These are phyloP conservation scores for Alternaria alternata DNA, from an alignment of 2,329 filamentous ascomycete species.

Conservation along the genomic window DNA sequence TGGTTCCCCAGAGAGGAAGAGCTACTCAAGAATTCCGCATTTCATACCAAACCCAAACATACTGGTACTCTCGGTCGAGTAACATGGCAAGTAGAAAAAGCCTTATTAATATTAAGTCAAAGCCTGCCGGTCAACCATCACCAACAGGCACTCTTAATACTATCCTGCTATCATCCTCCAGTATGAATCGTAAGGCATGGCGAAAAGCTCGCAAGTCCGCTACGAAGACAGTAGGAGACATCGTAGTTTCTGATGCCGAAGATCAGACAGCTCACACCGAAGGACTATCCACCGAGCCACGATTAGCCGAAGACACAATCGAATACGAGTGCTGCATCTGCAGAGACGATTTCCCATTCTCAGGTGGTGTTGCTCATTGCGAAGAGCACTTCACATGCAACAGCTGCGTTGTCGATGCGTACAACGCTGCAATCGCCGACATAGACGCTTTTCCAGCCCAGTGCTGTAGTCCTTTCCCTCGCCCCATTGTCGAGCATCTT, in stretches of 20 bases:
- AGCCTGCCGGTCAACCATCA: not conserved
- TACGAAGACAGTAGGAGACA: not conserved
- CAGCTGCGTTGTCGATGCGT: slow-evolving; percentile 1
- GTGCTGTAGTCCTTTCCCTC: slow-evolving; percentile 6
- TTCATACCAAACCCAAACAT: not conserved
- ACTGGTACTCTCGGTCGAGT: not conserved
- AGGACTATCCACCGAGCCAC: not conserved
- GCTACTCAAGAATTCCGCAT: not conserved
- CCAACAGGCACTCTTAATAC: not conserved
- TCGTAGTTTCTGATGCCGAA: not conserved
- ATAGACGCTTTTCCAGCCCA: slow-evolving; percentile 3
- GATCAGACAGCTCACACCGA: not conserved
- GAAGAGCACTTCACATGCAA: slow-evolving; percentile 14
- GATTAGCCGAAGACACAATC: not conserved
- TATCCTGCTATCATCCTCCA: not conserved
- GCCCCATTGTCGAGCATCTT: slow-evolving; percentile 1
- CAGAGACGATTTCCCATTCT: not conserved
- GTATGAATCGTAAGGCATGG: not conserved
- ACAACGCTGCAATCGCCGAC: slow-evolving; percentile 1
- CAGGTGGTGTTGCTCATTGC: slow-evolving; percentile 1
- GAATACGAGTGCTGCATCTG: slow-evolving; percentile 12
- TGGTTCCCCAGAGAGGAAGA: not conserved
- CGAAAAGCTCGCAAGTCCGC: slow-evolving; percentile 1
- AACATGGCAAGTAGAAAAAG: not conserved
- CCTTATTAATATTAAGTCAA: not conserved